Conservation (phyloP, 2,329 filamentous ascomycete species). For the Purpureocillium lavendulum region DNA sequence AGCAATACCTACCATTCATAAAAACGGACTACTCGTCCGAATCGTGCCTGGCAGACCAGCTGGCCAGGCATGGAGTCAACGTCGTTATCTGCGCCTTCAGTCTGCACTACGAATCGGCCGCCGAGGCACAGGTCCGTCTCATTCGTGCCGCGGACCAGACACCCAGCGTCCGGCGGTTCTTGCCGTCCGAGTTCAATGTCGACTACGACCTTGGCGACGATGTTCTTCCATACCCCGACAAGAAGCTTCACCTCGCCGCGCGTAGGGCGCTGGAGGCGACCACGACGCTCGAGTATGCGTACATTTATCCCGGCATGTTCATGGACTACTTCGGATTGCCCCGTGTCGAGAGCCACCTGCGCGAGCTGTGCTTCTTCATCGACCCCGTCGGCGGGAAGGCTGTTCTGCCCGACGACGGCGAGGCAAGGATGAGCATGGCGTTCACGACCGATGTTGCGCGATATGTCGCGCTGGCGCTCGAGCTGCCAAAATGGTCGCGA, state of each 20-base stretch:
- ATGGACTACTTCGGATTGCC: too few relatives aligned
- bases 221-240: slow-evolving; percentile 23
- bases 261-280: slow-evolving; percentile 20
- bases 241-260: slow-evolving; percentile 17
- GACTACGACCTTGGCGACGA: slow-evolving; percentile 24
- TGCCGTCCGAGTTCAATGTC: slow-evolving; percentile 28
- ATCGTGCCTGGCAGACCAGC: slow-evolving; percentile 10
- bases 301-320: too few relatives aligned
- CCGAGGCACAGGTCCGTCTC: slow-evolving; percentile 21
- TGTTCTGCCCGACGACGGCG: too few relatives aligned
- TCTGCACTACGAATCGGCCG: slow-evolving; percentile 18
- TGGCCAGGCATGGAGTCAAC: slow-evolving; percentile 13
- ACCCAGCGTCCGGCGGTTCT: slow-evolving; percentile 22
- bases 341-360: too few relatives aligned
- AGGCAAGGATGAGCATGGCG: too few relatives aligned
- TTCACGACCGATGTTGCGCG: too few relatives aligned
- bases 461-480: too few relatives aligned
- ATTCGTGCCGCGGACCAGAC: slow-evolving; percentile 21
- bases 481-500: too few relatives aligned
- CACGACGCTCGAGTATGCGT: too few relatives aligned
- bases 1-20: slow-evolving; percentile 9
- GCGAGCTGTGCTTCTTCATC: not conserved
- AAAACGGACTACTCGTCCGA: slow-evolving; percentile 19
- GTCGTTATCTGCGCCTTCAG: slow-evolving; percentile 24
- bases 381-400: too few relatives aligned